Percentiles rank a stretch among this genome's conserved stretches.
These are phyloP conservation scores for Aspergillus hortae DNA, from an alignment of 2,329 filamentous ascomycete genomes.

Conservation along the genomic window DNA sequence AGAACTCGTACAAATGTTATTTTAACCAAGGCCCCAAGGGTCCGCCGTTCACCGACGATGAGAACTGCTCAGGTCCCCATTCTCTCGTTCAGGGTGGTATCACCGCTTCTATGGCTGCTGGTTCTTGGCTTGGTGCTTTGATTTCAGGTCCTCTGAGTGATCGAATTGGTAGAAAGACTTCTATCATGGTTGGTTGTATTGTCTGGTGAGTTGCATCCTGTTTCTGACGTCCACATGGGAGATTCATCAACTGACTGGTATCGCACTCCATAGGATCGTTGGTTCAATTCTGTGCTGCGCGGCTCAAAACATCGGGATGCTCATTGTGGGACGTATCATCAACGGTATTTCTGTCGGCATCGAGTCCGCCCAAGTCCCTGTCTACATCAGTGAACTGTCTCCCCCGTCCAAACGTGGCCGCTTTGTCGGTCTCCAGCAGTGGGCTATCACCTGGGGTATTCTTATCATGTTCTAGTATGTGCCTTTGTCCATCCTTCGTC, in stretches of 20 bases:
- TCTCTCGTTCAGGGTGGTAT: slow-evolving; percentile 62
- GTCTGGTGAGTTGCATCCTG: slow-evolving; percentile 48
- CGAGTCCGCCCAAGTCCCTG: slow-evolving; percentile 65
- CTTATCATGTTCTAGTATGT: slow-evolving; percentile 64
- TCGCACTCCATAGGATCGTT: slow-evolving; percentile 35
- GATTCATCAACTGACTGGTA: not conserved
- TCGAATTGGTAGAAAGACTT: slow-evolving; percentile 49
- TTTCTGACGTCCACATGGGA: slow-evolving; percentile 28
- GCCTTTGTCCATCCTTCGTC: not conserved
- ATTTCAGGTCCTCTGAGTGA: slow-evolving; percentile 55
- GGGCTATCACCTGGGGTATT: slow-evolving; percentile 70
- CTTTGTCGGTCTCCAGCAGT: slow-evolving; percentile 70
- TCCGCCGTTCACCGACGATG: slow-evolving; percentile 53
- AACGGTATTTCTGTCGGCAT: slow-evolving; percentile 72
- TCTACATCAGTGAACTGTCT: slow-evolving; percentile 67
- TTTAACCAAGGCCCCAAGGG: slow-evolving; percentile 57
- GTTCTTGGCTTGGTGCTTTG: slow-evolving; percentile 63
- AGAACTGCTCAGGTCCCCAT: slow-evolving; percentile 44
- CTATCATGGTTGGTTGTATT: slow-evolving; percentile 49
- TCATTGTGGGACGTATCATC: slow-evolving; percentile 66
- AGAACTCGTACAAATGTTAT: slow-evolving; percentile 61
- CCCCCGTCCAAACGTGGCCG: slow-evolving; percentile 55
- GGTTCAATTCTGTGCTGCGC: slow-evolving; percentile 57
- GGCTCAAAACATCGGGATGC: slow-evolving; percentile 63
- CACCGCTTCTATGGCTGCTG: slow-evolving; percentile 68